Evolutionary conservation across 176 grass and related monocot genomes (phyloP), one percentile per base, ranked within the genome.

Genomic region (Chrysopogon serrulatus): DNA sequence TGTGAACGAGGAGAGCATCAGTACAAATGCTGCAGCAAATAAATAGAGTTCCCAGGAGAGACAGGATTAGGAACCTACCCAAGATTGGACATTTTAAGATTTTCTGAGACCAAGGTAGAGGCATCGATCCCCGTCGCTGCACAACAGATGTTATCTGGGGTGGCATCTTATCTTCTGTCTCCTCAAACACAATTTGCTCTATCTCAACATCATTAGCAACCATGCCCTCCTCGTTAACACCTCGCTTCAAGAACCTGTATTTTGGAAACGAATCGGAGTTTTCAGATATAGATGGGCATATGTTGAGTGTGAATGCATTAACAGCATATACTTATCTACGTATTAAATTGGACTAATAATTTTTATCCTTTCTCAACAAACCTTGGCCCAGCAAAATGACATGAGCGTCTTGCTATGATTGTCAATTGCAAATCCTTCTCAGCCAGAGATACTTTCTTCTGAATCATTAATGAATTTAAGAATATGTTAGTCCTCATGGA

Each of bases 321-420:
- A 71, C 2, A 41, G 2, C 24, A n/a, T 10, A 60, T 60, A 60
- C 10, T 27, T 28, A 13, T 44, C n/a, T 44, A n/a, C n/a, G n/a
- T n/a, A n/a, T n/a, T n/a, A 71, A 71, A 24, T 71, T 71, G 9
- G 26, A 12, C 44, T 45, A 16, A 10, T 18, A 71, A 16, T 45
- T 13, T 24, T 4, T 5, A 71, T 45, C 43, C 24, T 35, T 24
- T 56, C 30, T 10, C 37, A 39, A 83, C 13, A 81, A 79, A 93
- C 91, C 91, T 90, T 48, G 87, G 89, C 37, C 91, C 91, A 26
- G 85, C 91, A 90, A 87, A 93, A 93, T 90, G 85, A 35, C 88
- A 84, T 31, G 91, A 93, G 34, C 91, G 87, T 27, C 91, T 86
- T 18, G 91, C 91, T 65, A 93, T 90, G 34, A 93, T 81, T 4